Percentiles rank a stretch among this genome's conserved stretches.
Conservation (phyloP, 257 asterid species). For the Solanum gandarillasii region DNA sequence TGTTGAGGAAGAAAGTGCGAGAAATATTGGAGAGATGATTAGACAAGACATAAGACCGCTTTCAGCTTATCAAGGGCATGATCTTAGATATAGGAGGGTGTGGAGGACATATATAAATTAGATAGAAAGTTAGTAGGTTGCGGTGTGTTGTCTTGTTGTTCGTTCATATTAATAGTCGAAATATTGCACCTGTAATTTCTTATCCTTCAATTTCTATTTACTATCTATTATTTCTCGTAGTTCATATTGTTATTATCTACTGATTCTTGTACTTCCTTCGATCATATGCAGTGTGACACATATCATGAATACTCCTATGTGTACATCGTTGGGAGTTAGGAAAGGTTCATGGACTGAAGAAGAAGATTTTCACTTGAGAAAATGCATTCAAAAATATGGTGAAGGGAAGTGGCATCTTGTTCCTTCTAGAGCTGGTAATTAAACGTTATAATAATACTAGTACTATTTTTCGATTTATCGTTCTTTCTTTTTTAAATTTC, state of each 20-base stretch:
- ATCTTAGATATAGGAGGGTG: not conserved
- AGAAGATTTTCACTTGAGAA: slow-evolving; percentile 10
- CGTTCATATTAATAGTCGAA: not conserved
- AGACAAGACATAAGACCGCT: too few species aligned
- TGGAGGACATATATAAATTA: not conserved
- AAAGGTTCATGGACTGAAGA: slow-evolving; percentile 15
- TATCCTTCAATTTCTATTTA: not conserved
- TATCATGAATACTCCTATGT: not conserved
- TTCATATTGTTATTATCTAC: not conserved
- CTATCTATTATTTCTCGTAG: not conserved
- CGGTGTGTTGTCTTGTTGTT: not conserved
- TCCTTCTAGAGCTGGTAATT: slow-evolving; percentile 6
- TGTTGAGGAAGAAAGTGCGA: not conserved
- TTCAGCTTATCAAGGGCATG: too few species aligned
- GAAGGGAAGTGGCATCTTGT: slow-evolving; percentile 20
- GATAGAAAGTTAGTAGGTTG: not conserved
- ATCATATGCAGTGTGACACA: not conserved
- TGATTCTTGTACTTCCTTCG: not conserved
- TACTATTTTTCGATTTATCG: not conserved
- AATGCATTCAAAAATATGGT: slow-evolving; percentile 8
- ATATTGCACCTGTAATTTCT: not conserved
- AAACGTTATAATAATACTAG: not conserved
- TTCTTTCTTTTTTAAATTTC: not conserved
- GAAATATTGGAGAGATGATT: not conserved
- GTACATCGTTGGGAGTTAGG: not conserved